Percentiles rank a stretch among this genome's conserved stretches.
Evolutionary conservation across 2,329 filamentous ascomycete species (phyloP).

Genomic region (Ophiostoma sp.): DNA sequence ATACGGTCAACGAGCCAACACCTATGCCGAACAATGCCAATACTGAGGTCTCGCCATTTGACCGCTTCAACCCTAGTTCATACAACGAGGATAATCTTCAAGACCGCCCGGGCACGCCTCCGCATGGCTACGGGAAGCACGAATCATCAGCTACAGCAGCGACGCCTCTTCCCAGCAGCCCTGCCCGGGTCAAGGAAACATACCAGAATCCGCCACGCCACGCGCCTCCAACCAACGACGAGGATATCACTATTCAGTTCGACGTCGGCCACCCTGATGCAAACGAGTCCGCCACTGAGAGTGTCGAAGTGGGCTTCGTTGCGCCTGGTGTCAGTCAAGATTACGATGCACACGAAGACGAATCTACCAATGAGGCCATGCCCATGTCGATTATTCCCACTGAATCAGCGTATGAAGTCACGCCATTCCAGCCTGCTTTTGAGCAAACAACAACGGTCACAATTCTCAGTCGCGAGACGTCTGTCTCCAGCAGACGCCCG

Average conservation of each 20-base stretch:
- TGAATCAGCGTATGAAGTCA: slow-evolving; percentile 37
- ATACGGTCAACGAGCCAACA: slow-evolving; percentile 26
- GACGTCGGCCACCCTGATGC: not conserved
- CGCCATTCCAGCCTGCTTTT: slow-evolving; percentile 37
- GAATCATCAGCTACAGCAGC: not conserved
- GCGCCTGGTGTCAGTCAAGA: not conserved
- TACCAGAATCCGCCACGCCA: not conserved
- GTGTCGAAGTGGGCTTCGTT: not conserved
- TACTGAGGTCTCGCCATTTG: slow-evolving; percentile 14
- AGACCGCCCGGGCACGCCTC: slow-evolving; percentile 19
- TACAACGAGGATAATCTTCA: slow-evolving; percentile 23
- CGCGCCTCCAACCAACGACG: not conserved
- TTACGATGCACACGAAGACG: not conserved
- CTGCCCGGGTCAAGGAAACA: not conserved
- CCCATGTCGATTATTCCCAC: not conserved
- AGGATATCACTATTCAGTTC: not conserved
- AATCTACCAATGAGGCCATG: not conserved
- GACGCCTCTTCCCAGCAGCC: slow-evolving; percentile 11
- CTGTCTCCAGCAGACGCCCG: slow-evolving; percentile 32
- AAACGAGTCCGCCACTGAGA: not conserved
- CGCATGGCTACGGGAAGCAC: slow-evolving; percentile 9
- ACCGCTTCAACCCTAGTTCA: slow-evolving; percentile 21
- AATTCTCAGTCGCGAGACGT: slow-evolving; percentile 44
- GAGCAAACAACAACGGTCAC: slow-evolving; percentile 47
- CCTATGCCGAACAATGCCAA: not conserved